A percentile compares a stretch with the other conserved stretches of the same genome.
Evolutionary conservation across 768 basidiomycete genomes (phyloP).

Genomic region (Rhodocollybia butyracea): DNA sequence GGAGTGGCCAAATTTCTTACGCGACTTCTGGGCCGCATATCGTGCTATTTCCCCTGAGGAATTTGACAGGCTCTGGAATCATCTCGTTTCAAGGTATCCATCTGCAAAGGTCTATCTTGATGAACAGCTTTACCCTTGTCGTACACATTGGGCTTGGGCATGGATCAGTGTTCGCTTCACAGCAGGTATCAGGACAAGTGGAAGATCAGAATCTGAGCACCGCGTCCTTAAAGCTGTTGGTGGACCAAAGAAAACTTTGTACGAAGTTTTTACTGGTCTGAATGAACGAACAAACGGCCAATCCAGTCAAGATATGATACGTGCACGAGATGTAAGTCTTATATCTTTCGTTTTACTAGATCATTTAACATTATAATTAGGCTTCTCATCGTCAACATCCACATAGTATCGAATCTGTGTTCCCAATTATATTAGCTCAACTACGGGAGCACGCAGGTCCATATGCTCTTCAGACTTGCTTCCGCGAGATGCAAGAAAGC

Average conservation of each 20-base stretch:
- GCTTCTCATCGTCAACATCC: constrained; percentile 23
- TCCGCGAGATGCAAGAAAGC: constrained; percentile 26
- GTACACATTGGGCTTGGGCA: constrained; percentile 32
- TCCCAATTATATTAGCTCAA: constrained; percentile 18
- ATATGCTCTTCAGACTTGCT: constrained; percentile 26
- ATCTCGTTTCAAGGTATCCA: constrained; percentile 14
- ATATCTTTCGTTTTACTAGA: neutral
- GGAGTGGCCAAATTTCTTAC: constrained; percentile 20
- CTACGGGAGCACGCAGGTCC: constrained; percentile 25
- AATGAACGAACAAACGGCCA: constrained; percentile 22
- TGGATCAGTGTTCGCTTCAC: constrained; percentile 27
- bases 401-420: constrained; percentile 22
- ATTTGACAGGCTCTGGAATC: constrained; percentile 20
- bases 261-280: constrained; percentile 21
- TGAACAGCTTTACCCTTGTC: constrained; percentile 24
- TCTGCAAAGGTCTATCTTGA: constrained; percentile 22
- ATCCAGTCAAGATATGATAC: constrained; percentile 14
- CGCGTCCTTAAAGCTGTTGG: constrained; percentile 22
- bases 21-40: constrained; percentile 26
- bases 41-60: constrained; percentile 27
- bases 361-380: constrained; percentile 11
- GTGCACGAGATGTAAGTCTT: constrained; percentile 17
- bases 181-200: constrained; percentile 30
- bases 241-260: constrained; percentile 20
- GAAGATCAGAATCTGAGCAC: constrained; percentile 28